Evolutionary conservation across 306 rosid species (phyloP).

Genomic region (Arachis hypogaea): DNA sequence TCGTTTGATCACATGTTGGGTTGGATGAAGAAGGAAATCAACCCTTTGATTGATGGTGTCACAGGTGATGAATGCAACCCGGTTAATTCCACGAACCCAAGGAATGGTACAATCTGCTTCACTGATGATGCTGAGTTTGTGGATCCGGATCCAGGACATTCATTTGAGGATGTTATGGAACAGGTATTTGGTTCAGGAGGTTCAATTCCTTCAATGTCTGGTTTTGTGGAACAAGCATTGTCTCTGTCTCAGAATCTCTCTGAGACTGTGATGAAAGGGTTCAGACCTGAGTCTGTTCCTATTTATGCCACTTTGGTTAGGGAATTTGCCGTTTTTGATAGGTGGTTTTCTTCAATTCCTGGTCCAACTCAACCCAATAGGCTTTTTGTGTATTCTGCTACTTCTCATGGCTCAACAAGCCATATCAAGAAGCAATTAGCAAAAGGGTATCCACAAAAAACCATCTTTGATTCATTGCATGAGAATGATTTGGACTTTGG

Average conservation of each 20-base stretch:
- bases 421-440: constrained; percentile 89
- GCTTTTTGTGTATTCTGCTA: constrained; percentile 93
- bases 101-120: constrained; percentile 68
- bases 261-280: constrained; percentile 93
- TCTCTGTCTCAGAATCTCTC: constrained; percentile 79
- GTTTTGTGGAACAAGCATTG: constrained; percentile 90
- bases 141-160: constrained; percentile 99
- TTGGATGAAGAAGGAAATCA: constrained; percentile 88
- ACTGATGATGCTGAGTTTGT: constrained; percentile 88
- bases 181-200: constrained; percentile 85
- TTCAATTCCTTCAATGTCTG: constrained; percentile 83
- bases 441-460: constrained; percentile 88
- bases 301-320: constrained; percentile 72
- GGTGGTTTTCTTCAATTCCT: constrained; percentile 97
- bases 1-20: constrained; percentile 96
- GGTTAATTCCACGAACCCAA: constrained; percentile 56
- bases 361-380: constrained; percentile 99
- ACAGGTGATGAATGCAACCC: constrained; percentile 94
- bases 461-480: constrained; percentile 86
- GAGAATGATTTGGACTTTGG: constrained; percentile 75
- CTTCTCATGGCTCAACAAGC: constrained; percentile 96
- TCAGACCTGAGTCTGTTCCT: constrained; percentile 79
- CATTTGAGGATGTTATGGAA: constrained; percentile 80
- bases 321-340: constrained; percentile 82
- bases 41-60: constrained; percentile 80